These are phyloP conservation scores for Coemansia furcata DNA, from an alignment of 192 early-diverging fungal genomes.

Conservation along the genomic window DNA sequence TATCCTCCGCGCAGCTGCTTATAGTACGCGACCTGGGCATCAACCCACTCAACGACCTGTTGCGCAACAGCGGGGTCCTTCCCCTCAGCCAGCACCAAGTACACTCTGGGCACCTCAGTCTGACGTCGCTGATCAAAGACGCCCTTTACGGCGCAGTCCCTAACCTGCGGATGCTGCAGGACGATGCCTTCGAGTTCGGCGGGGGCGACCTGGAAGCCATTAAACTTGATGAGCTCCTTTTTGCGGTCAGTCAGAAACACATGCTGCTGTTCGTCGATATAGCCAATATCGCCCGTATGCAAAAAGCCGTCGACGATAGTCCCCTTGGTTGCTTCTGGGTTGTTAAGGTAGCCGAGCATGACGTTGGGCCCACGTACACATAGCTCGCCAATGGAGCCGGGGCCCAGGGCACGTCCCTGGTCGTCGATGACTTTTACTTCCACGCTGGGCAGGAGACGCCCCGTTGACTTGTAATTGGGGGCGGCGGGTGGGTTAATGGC, in stretches of 20 bases:
- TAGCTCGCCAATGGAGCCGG: constrained; percentile 70
- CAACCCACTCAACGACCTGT: constrained; percentile 15
- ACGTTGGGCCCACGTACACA: constrained; percentile 77
- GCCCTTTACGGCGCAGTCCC: constrained; percentile 68
- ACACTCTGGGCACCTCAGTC: constrained; percentile 76
- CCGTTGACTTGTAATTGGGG: constrained; percentile 40
- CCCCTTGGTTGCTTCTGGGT: constrained; percentile 64
- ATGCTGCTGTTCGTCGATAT: constrained; percentile 59
- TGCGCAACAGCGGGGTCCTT: background rate
- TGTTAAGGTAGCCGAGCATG: constrained; percentile 82
- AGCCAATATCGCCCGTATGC: constrained; percentile 77
- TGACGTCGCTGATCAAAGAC: constrained; percentile 54
- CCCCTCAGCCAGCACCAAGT: constrained; percentile 58
- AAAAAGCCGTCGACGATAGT: constrained; percentile 73
- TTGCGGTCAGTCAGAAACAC: constrained; percentile 66
- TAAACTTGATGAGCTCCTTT: constrained; percentile 94
- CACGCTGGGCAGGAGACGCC: constrained; percentile 61
- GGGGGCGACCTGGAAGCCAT: constrained; percentile 75
- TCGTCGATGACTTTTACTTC: constrained; percentile 72
- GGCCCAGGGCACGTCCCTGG: constrained; percentile 58
- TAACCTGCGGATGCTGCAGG: constrained; percentile 62
- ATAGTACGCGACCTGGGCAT: constrained; percentile 20
- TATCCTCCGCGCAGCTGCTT: constrained; percentile 43
- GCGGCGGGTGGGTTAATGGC: background rate
- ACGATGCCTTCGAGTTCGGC: constrained; percentile 82